These are phyloP conservation scores for Limnomonas spitsbergensis DNA, from an alignment of 139 green algal species.

Conservation along the genomic window DNA sequence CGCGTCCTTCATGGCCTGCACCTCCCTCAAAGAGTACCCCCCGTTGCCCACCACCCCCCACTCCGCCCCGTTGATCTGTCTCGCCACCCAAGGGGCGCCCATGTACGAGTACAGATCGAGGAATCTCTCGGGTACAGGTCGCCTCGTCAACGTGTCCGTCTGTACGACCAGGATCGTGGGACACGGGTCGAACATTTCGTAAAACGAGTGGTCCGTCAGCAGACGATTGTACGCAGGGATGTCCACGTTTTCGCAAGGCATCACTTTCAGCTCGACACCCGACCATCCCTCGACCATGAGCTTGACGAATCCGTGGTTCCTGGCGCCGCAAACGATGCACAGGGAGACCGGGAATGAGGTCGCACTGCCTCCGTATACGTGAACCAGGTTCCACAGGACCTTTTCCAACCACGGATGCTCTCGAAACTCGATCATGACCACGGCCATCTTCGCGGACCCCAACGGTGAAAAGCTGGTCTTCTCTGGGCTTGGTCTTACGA, in stretches of 20 bases:
- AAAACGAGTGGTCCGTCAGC: background rate
- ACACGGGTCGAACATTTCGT: background rate
- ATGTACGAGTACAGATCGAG: background rate
- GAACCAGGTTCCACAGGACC: background rate
- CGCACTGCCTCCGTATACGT: background rate
- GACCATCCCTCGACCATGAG: background rate
- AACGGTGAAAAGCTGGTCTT: background rate
- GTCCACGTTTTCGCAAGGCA: background rate
- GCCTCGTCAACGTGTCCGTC: background rate
- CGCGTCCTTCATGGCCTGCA: background rate
- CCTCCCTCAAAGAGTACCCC: background rate
- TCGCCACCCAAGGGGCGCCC: background rate
- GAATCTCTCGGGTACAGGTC: background rate
- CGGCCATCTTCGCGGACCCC: background rate
- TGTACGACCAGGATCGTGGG: background rate
- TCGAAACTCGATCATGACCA: background rate
- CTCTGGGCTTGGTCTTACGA: background rate
- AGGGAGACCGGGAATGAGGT: background rate
- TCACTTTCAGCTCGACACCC: background rate
- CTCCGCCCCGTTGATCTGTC: background rate
- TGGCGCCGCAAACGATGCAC: background rate
- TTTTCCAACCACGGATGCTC: background rate
- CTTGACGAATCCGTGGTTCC: background rate
- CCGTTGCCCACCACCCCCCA: background rate
- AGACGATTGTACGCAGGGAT: background rate